A percentile compares a stretch with the other conserved stretches of the same genome.
Evolutionary conservation across 768 basidiomycete genomes (phyloP).

Genomic region (Termitomyces sp.): DNA sequence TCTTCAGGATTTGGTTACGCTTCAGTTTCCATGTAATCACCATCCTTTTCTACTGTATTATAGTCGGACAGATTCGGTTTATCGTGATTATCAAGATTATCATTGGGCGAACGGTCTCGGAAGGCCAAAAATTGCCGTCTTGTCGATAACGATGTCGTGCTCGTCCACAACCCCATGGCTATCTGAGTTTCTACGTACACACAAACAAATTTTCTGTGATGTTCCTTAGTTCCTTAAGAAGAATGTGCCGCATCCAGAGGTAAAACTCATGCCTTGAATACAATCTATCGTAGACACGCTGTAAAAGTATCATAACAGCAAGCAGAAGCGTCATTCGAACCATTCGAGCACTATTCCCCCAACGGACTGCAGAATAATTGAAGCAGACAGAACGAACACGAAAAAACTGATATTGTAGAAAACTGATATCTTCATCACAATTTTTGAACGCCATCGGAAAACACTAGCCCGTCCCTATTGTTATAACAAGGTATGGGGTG

Average conservation of each 20-base stretch:
- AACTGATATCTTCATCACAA: constrained; percentile 6
- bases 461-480: constrained; percentile 51
- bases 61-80: not conserved
- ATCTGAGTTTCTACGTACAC: not conserved
- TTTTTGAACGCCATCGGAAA: constrained; percentile 45
- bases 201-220: not conserved
- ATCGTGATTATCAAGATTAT: not conserved
- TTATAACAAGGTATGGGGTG: constrained; percentile 51
- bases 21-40: constrained; percentile 47
- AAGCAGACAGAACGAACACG: not conserved
- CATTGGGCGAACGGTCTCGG: not conserved
- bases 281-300: not conserved
- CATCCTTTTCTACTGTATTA: not conserved
- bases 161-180: not conserved
- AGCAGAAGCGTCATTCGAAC: too few relatives aligned
- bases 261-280: not conserved
- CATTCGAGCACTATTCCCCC: too few relatives aligned
- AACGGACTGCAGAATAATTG: too few relatives aligned
- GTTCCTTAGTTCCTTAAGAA: not conserved
- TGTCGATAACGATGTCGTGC: not conserved
- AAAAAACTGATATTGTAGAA: not conserved
- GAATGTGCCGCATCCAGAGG: not conserved
- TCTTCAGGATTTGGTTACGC: constrained; percentile 85
- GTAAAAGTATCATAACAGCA: too few relatives aligned
- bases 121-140: not conserved